Conservation (phyloP, 2,329 filamentous ascomycete genomes). For the Neocatenulostroma microsporum region DNA sequence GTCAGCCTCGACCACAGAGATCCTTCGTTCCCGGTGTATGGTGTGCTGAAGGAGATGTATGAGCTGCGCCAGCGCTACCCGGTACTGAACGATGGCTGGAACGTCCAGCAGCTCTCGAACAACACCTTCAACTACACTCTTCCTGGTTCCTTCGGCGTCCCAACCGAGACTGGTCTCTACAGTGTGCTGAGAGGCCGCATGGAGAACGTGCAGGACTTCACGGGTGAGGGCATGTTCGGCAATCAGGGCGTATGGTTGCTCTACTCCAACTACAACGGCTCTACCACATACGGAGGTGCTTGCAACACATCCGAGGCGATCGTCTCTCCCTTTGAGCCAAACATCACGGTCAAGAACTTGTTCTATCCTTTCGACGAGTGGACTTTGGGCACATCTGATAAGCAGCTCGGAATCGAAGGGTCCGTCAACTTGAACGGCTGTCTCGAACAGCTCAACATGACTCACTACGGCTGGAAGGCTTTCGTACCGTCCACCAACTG, state of each 20-base stretch:
- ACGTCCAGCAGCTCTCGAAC: slow-evolving; percentile 49
- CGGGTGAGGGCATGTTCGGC: slow-evolving; percentile 29
- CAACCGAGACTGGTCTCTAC: slow-evolving; percentile 55
- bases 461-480: slow-evolving; percentile 51
- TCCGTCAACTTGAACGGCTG: slow-evolving; percentile 49
- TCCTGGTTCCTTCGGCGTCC: slow-evolving; percentile 45
- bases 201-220: slow-evolving; percentile 46
- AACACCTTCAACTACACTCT: slow-evolving; percentile 45
- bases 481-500: slow-evolving; percentile 50
- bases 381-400: slow-evolving; percentile 41
- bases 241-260: slow-evolving; percentile 47
- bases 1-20: slow-evolving; percentile 56
- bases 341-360: slow-evolving; percentile 53
- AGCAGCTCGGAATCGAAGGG: slow-evolving; percentile 42
- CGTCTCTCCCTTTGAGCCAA: slow-evolving; percentile 48
- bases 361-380: slow-evolving; percentile 55
- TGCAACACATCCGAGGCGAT: slow-evolving; percentile 47
- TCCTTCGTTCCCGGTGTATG: slow-evolving; percentile 53
- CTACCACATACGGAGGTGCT: slow-evolving; percentile 50
- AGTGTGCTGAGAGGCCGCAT: slow-evolving; percentile 49
- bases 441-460: slow-evolving; percentile 45
- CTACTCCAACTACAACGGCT: slow-evolving; percentile 44
- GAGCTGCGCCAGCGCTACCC: slow-evolving; percentile 51
- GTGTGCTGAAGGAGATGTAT: slow-evolving; percentile 55
- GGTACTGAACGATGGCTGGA: slow-evolving; percentile 53